These are phyloP conservation scores for Quercus engelmannii DNA, from an alignment of 306 rosid species.

Conservation along the genomic window DNA sequence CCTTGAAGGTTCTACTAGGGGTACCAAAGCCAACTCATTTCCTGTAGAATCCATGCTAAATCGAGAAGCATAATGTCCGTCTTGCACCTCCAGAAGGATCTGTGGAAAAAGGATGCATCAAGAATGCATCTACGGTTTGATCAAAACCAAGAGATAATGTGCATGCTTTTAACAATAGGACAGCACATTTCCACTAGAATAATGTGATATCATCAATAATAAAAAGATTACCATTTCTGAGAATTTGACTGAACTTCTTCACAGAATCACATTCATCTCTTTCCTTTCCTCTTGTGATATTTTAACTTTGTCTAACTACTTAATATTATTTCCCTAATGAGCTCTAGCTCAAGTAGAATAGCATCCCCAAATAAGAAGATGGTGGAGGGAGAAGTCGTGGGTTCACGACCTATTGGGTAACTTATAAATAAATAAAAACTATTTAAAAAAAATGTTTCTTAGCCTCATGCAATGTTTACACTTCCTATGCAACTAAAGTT, in stretches of 20 bases:
- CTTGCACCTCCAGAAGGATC: constrained; percentile 77
- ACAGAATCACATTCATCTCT: not conserved
- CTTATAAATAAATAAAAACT: not conserved
- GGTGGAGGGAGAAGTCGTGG: not conserved
- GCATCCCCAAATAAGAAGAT: not conserved
- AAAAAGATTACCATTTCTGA: not conserved
- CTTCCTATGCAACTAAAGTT: not conserved
- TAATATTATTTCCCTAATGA: not conserved
- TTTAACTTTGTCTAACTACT: not conserved
- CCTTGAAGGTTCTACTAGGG: constrained; percentile 89
- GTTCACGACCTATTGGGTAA: not conserved
- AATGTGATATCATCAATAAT: not conserved
- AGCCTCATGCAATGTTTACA: not conserved
- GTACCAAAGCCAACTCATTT: constrained; percentile 86
- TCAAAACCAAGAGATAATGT: constrained; percentile 6
- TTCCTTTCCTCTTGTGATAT: not conserved
- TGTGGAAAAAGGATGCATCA: constrained; percentile 43
- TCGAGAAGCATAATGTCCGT: constrained; percentile 33
- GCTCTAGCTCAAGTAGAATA: not conserved
- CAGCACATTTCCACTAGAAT: not conserved
- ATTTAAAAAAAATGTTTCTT: not conserved
- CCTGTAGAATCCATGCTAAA: constrained; percentile 65
- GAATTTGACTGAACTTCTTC: not conserved
- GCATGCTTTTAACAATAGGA: not conserved
- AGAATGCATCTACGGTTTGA: constrained; percentile 19